A percentile compares a stretch with the other conserved stretches of the same genome.
phyloP scores from a whole-genome alignment of 352 stramenopile genomes.

The Phytophthora meadii region DNA sequence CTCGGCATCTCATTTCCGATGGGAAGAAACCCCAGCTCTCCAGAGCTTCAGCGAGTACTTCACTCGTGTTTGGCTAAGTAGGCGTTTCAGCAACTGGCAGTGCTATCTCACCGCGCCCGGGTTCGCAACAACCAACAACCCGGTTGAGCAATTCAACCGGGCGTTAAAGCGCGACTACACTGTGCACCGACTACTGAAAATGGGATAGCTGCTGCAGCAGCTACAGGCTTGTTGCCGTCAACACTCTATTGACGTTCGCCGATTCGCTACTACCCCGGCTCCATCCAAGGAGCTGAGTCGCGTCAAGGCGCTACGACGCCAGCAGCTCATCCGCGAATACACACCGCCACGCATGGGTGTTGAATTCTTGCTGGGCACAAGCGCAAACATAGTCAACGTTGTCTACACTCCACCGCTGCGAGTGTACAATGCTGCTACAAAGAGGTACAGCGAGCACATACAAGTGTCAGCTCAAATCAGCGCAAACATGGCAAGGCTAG shows the following conservation, averaged over 20 bases:
- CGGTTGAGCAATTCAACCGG: slow-evolving; percentile 17
- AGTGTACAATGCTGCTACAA: too few species aligned
- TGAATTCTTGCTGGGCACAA: too few species aligned
- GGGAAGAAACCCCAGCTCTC: background rate
- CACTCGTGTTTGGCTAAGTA: slow-evolving; percentile 4
- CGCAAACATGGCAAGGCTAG: too few species aligned
- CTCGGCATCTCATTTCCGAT: background rate
- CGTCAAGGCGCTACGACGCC: too few species aligned
- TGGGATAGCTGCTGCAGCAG: background rate
- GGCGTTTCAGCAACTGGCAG: slow-evolving; percentile 25
- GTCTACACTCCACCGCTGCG: too few species aligned
- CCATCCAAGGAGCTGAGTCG: too few species aligned
- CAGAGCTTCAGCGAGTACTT: background rate
- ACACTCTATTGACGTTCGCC: background rate
- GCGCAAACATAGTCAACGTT: too few species aligned
- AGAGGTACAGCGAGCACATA: too few species aligned
- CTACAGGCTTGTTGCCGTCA: background rate
- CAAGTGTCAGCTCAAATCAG: too few species aligned
- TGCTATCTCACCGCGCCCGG: slow-evolving; percentile 8
- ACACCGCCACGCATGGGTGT: too few species aligned
- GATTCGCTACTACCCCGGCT: too few species aligned
- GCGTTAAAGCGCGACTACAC: slow-evolving; percentile 1
- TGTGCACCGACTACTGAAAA: background rate
- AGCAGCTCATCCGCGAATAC: too few species aligned
- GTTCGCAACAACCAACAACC: slow-evolving; percentile 36